These are phyloP conservation scores for Amylocarpus encephaloides DNA, from an alignment of 2,329 filamentous ascomycete species.

Conservation along the genomic window DNA sequence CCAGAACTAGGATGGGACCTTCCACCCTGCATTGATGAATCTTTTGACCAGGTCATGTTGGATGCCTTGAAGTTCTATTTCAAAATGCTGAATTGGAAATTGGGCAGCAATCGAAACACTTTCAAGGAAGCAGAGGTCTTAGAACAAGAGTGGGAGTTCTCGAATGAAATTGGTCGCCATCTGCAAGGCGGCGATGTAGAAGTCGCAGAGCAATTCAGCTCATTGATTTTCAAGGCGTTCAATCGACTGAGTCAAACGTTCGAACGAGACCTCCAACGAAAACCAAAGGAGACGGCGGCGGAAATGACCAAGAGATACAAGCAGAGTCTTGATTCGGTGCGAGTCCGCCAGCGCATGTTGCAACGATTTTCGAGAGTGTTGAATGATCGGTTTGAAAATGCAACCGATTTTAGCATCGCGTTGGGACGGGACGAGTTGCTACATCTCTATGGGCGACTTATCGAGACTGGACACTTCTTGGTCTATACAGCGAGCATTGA, in stretches of 20 bases:
- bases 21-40: constrained; percentile 92
- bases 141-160: constrained; percentile 97
- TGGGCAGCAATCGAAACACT: constrained; percentile 95
- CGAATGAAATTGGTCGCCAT: constrained; percentile 84
- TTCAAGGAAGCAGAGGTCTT: constrained; percentile 98
- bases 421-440: constrained; percentile 62
- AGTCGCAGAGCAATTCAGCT: constrained; percentile 95
- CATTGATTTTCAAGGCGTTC: constrained; percentile 86
- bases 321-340: constrained; percentile 88
- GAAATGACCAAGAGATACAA: constrained; percentile 99
- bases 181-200: constrained; percentile 93
- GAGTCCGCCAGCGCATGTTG: constrained; percentile 90
- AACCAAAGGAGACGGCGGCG: constrained; percentile 71
- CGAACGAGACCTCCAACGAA: constrained; percentile 79
- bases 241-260: constrained; percentile 85
- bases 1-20: constrained; percentile 92
- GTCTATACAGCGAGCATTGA: constrained; percentile 67
- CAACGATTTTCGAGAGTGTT: constrained; percentile 91
- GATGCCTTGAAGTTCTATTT: constrained; percentile 97
- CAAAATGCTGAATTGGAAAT: constrained; percentile 96
- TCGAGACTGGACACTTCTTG: constrained; percentile 79
- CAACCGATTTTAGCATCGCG: constrained; percentile 87
- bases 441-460: constrained; percentile 73
- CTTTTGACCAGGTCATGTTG: constrained; percentile 85
- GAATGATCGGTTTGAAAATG: constrained; percentile 91